phyloP scores from a whole-genome alignment of 2,329 filamentous ascomycete species.

The Macrophomina phaseolina region DNA sequence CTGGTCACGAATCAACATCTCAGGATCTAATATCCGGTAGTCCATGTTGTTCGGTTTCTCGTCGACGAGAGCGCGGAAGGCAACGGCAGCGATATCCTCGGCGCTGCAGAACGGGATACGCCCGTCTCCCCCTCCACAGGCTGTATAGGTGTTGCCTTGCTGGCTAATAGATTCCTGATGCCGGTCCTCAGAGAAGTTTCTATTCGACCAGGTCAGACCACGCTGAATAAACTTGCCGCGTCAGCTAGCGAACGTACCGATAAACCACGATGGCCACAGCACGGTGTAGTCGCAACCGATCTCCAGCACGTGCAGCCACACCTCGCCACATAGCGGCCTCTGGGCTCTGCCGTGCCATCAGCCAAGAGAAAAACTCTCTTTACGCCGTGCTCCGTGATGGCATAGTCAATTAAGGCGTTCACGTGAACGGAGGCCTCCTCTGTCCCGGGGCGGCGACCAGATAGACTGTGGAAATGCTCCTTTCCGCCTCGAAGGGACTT shows the following conservation, averaged over 20 bases:
- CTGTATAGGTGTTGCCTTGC: slow-evolving; percentile 52
- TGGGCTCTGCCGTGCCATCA: slow-evolving; percentile 42
- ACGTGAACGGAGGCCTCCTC: slow-evolving; percentile 41
- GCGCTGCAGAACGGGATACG: slow-evolving; percentile 54
- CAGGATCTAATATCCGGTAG: not conserved
- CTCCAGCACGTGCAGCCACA: slow-evolving; percentile 48
- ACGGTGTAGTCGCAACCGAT: slow-evolving; percentile 44
- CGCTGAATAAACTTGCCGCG: too few relatives aligned
- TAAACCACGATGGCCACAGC: slow-evolving; percentile 57
- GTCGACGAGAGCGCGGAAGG: slow-evolving; percentile 48
- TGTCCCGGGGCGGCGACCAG: not conserved
- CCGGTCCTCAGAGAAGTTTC: slow-evolving; percentile 53
- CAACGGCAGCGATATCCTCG: slow-evolving; percentile 55
- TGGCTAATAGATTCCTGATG: slow-evolving; percentile 43
- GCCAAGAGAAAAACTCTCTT: slow-evolving; percentile 55
- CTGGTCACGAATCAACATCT: not conserved
- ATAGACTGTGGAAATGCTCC: slow-evolving; percentile 21
- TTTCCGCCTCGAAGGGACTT: slow-evolving; percentile 37
- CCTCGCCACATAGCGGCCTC: slow-evolving; percentile 39
- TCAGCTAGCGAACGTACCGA: slow-evolving; percentile 40
- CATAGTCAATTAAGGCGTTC: slow-evolving; percentile 52
- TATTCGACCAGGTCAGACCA: slow-evolving; percentile 28
- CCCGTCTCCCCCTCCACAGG: slow-evolving; percentile 45
- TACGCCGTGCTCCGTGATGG: slow-evolving; percentile 38
- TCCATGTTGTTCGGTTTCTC: slow-evolving; percentile 45